These are phyloP conservation scores for Lindgomyces ingoldianus DNA, from an alignment of 495 filamentous ascomycete genomes.

Conservation along the genomic window DNA sequence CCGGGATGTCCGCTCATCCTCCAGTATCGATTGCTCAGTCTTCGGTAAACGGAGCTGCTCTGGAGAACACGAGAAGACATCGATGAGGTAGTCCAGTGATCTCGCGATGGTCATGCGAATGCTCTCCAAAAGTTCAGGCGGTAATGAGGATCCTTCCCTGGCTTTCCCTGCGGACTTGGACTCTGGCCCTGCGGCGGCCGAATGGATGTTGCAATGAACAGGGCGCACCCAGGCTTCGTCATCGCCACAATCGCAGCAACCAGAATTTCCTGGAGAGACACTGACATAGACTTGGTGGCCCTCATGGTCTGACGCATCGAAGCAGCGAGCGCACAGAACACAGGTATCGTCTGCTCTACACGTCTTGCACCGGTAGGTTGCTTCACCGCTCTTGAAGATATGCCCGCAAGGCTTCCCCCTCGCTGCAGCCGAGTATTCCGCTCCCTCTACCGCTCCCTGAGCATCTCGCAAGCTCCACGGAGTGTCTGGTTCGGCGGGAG, in stretches of 20 bases:
- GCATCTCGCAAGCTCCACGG: conserved; percentile 76
- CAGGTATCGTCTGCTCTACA: conserved; percentile 72
- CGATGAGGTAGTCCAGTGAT: conserved; percentile 89
- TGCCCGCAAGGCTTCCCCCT: conserved; percentile 95
- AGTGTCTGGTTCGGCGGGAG: conserved; percentile 52
- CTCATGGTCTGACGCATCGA: conserved; percentile 93
- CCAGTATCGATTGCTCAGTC: conserved; percentile 71
- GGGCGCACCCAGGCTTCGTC: conserved; percentile 87
- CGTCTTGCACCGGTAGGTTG: conserved; percentile 89
- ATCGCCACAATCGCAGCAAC: conserved; percentile 97
- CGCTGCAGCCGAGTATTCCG: conserved; percentile 90
- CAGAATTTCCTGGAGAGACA: conserved; percentile 84
- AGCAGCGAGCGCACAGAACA: conserved; percentile 62
- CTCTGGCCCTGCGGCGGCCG: conserved; percentile 53
- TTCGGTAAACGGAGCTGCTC: conserved; percentile 89
- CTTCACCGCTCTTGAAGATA: conserved; percentile 90
- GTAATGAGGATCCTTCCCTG: conserved; percentile 59
- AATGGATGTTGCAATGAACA: conserved; percentile 92
- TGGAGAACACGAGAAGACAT: conserved; percentile 96
- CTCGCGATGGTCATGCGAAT: conserved; percentile 83
- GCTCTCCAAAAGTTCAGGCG: conserved; percentile 68
- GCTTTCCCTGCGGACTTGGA: conserved; percentile 64
- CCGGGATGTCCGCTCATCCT: conserved; percentile 79
- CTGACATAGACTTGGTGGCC: conserved; percentile 85
- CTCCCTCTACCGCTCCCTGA: conserved; percentile 88